phyloP scores from a whole-genome alignment of 108 stramenopile species.

The Skeletonema marinoi region DNA sequence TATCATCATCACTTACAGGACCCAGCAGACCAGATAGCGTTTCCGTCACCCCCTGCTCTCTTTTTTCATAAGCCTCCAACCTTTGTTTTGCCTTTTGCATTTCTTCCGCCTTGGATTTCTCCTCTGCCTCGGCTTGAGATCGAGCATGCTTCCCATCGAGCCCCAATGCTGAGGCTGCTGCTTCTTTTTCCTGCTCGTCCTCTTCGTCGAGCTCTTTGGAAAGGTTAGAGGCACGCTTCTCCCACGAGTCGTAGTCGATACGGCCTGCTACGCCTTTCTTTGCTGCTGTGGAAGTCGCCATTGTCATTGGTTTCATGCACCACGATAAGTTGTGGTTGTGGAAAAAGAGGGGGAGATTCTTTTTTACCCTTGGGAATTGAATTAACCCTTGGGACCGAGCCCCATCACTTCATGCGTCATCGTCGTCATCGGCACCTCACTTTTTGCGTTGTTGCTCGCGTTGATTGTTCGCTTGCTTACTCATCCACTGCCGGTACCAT shows the following conservation, averaged over 20 bases:
- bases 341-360: no score
- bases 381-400: no score
- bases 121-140: constrained; percentile 75
- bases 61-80: constrained; percentile 70
- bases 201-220: constrained; percentile 57
- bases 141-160: constrained; percentile 79
- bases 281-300: constrained; percentile 10
- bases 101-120: constrained; percentile 72
- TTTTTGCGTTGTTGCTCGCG: no score
- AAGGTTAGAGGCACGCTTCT: constrained; percentile 63
- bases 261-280: constrained; percentile 69
- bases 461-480: no score
- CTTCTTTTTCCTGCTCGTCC: constrained; percentile 56
- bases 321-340: background rate
- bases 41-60: constrained; percentile 61
- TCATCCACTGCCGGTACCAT: no score
- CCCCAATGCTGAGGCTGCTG: constrained; percentile 54
- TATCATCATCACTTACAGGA: constrained; percentile 27
- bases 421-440: no score
- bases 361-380: no score
- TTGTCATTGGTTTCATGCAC: background rate
- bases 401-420: no score
- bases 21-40: constrained; percentile 52
- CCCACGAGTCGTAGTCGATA: constrained; percentile 78
- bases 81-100: constrained; percentile 57